Base-by-base conservation (phyloP, 2,329 filamentous ascomycete genomes). In the Sclerotinia sclerotiorum region DNA sequence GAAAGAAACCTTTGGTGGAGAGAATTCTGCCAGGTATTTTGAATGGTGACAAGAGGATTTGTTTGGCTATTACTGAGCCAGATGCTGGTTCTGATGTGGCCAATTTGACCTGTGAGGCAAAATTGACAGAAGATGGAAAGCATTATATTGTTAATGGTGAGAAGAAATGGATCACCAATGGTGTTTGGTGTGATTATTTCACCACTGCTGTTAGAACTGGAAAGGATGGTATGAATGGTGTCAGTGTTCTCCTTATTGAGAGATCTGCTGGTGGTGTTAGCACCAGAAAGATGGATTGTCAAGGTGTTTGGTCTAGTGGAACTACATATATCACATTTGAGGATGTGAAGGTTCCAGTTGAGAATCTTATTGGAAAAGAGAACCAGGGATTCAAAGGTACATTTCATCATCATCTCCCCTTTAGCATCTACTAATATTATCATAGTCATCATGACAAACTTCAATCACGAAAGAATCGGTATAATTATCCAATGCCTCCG, bases 151-250 rank as follows among this genome's bases (percentile, higher is more conserved):
- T 99, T 81, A 99, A 98, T 78, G 95, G 95, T 67, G 94, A 97
- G 87, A 98, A 99, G 90, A 99, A 99, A 83, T 98, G 95, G 94
- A 98, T 98, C 80, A 98, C 94, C 76, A 99, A 99, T 81, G 95
- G 95, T 77, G 88, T 97, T 77, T 97, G 93, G 93, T 87, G 85
- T 71, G 95, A 99, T 80, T 99, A 98, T 84, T 98, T 98, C 84
- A 98, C 95, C 67, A 96, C 92, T 19, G 95, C 94, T 35, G 95
- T 99, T 51, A 90, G 95, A 70, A 99, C 95, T 8, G 17, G 93
- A 91, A 90, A 88, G 46, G 83, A 87, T 32, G 95, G 95, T 73
- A 98, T 97, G 94, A 94, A 94, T 77, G 95, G 95, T 70, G 85
- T 99, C 71, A 92, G 89, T 42, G 86, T 98, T 64, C 87, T 99